Percentiles rank a stretch among this genome's conserved stretches.
phyloP scores from a whole-genome alignment of 2,329 filamentous ascomycete species.

The Talaromyces sp. region DNA sequence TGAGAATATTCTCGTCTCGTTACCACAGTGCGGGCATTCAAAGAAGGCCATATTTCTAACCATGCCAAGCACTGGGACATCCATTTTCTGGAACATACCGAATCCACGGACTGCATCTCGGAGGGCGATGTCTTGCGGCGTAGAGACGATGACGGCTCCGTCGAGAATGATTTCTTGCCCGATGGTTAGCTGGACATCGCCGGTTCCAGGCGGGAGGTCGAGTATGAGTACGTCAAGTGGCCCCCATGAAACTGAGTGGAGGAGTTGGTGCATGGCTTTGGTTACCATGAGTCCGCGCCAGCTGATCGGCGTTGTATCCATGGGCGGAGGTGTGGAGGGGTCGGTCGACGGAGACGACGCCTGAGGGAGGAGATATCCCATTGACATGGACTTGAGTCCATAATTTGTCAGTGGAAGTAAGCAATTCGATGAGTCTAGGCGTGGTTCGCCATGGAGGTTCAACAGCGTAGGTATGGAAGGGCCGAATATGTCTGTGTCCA shows the following conservation, averaged over 20 bases:
- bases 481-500: slow-evolving; percentile 96
- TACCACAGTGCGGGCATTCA: slow-evolving; percentile 69
- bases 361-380: slow-evolving; percentile 75
- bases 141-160: slow-evolving; percentile 79
- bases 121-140: slow-evolving; percentile 86
- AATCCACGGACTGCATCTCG: slow-evolving; percentile 90
- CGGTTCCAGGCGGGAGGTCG: slow-evolving; percentile 89
- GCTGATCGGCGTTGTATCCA: slow-evolving; percentile 66
- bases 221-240: slow-evolving; percentile 82
- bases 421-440: slow-evolving; percentile 65
- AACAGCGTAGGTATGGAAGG: slow-evolving; percentile 90
- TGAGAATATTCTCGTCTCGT: slow-evolving; percentile 72
- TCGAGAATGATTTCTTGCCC: slow-evolving; percentile 89
- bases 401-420: slow-evolving; percentile 88
- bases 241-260: slow-evolving; percentile 94
- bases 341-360: slow-evolving; percentile 19
- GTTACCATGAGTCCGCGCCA: slow-evolving; percentile 98
- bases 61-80: slow-evolving; percentile 72
- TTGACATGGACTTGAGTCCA: slow-evolving; percentile 96
- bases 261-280: slow-evolving; percentile 90
- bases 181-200: slow-evolving; percentile 94
- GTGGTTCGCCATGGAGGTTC: slow-evolving; percentile 71
- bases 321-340: slow-evolving; percentile 24
- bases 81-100: slow-evolving; percentile 84
- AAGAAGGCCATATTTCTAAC: slow-evolving; percentile 91